These are phyloP conservation scores for Paratinospora sagittata DNA, from an alignment of 164 flowering plant species.

Conservation along the genomic window DNA sequence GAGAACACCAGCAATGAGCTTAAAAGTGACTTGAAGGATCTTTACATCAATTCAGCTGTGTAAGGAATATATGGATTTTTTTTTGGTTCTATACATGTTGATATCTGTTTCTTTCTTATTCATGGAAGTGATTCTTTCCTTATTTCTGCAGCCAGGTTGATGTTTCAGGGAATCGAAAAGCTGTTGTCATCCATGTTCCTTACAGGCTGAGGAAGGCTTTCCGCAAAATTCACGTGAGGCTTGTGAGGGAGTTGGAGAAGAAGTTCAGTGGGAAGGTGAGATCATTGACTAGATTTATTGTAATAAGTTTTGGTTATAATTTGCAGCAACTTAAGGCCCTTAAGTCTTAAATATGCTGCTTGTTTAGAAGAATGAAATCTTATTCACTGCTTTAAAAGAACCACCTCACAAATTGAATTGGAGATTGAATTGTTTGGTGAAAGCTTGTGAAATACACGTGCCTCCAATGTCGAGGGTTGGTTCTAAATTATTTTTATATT, in stretches of 20 bases:
- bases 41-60: conserved; percentile 66
- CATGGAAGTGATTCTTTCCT: not conserved
- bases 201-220: conserved; percentile 75
- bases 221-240: conserved; percentile 75
- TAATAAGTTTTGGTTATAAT: not conserved
- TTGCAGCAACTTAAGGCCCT: not conserved
- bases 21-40: conserved; percentile 72
- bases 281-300: not conserved
- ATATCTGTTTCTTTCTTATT: not conserved
- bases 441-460: not conserved
- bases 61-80: conserved; percentile 19
- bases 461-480: not conserved
- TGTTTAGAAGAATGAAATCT: not conserved
- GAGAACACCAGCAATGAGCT: conserved; percentile 63
- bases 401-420: no score
- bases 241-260: conserved; percentile 90
- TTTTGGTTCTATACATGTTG: not conserved
- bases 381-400: no score
- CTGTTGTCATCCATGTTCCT: conserved; percentile 79
- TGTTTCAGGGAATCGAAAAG: conserved; percentile 68
- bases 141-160: conserved; percentile 62
- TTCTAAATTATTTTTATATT: not conserved
- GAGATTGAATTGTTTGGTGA: no score
- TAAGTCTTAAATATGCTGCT: not conserved
- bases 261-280: conserved; percentile 89